A percentile compares a stretch with the other conserved stretches of the same genome.
phyloP scores from a whole-genome alignment of 2,329 filamentous ascomycete genomes.

The Aspergillus versicolor region DNA sequence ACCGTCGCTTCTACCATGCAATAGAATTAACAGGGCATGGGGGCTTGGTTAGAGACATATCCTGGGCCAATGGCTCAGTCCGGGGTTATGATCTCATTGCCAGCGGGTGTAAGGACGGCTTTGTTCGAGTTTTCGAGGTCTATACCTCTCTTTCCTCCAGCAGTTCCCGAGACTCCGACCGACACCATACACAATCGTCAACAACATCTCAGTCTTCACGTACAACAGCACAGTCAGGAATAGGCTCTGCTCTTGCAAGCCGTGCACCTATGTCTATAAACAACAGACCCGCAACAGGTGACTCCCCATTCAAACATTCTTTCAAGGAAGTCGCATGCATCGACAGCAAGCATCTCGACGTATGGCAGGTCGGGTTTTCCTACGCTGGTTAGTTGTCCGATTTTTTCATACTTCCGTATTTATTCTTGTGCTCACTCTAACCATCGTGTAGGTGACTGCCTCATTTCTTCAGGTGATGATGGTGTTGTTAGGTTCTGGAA shows the following conservation, averaged over 20 bases:
- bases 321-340: constrained; percentile 44
- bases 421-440: not conserved
- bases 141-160: constrained; percentile 36
- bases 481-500: constrained; percentile 46
- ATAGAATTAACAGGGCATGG: constrained; percentile 72
- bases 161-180: constrained; percentile 26
- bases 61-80: constrained; percentile 90
- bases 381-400: constrained; percentile 36
- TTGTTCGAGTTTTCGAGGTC: constrained; percentile 78
- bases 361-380: constrained; percentile 47
- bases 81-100: constrained; percentile 87
- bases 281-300: constrained; percentile 34
- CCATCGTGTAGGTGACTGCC: constrained; percentile 38
- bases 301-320: constrained; percentile 42
- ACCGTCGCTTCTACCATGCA: constrained; percentile 81
- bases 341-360: constrained; percentile 45
- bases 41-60: constrained; percentile 78
- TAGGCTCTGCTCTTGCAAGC: constrained; percentile 42
- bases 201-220: constrained; percentile 30
- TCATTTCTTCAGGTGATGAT: constrained; percentile 46
- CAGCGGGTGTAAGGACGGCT: constrained; percentile 89
- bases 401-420: not conserved
- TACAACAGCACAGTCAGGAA: constrained; percentile 40
- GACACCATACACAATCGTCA: constrained; percentile 26
- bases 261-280: constrained; percentile 29